phyloP scores from a whole-genome alignment of 2,329 filamentous ascomycete genomes.

The Immersiporthe knoxdaviesiana region DNA sequence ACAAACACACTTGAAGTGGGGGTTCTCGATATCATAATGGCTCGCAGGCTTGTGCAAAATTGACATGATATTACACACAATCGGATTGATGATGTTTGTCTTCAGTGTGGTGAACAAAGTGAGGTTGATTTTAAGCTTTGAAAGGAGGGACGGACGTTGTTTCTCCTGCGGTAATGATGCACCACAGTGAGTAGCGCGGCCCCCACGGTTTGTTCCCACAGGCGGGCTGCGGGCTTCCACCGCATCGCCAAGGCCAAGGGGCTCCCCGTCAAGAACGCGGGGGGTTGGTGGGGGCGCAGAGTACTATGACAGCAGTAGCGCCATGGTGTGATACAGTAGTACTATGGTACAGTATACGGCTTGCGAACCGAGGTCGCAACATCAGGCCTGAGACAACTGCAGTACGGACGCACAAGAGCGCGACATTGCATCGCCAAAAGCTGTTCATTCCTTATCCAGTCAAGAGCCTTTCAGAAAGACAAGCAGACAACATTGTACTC shows the following conservation, averaged over 20 bases:
- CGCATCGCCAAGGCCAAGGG: neutral
- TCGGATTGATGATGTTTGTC: too few species aligned
- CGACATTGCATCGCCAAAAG: neutral
- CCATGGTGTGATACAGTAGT: neutral
- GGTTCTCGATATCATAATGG: neutral
- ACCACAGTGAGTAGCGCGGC: neutral
- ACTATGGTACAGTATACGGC: neutral
- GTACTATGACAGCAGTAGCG: too few species aligned
- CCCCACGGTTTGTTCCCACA: neutral
- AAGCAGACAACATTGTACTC: neutral
- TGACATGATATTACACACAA: conserved; percentile 6
- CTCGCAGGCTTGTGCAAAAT: neutral
- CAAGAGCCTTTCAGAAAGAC: neutral
- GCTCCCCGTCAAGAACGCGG: conserved; percentile 8
- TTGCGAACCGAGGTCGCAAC: conserved; percentile 7
- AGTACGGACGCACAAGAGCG: too few species aligned
- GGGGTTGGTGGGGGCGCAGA: neutral
- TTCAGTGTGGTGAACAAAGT: conserved; percentile 7
- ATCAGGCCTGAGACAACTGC: neutral
- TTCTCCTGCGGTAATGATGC: too few species aligned
- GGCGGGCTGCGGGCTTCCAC: neutral
- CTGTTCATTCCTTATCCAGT: neutral
- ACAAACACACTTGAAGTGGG: neutral
- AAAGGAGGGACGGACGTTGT: too few species aligned
- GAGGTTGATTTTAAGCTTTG: conserved; percentile 14